phyloP scores from a whole-genome alignment of 257 asterid genomes.

The Echites panduratus region DNA sequence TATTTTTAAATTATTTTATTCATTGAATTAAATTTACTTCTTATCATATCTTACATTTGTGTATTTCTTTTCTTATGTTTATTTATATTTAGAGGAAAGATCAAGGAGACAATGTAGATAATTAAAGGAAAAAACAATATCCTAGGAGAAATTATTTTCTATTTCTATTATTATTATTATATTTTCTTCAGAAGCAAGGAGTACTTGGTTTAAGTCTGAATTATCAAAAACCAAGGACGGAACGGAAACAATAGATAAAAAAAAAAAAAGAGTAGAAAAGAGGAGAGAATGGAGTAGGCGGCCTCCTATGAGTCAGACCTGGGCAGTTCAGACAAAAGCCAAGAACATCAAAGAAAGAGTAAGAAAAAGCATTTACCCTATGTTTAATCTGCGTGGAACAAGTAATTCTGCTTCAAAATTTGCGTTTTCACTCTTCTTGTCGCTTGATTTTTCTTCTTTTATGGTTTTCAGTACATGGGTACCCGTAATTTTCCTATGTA shows the following conservation, averaged over 20 bases:
- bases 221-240: background rate
- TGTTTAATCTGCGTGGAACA: background rate
- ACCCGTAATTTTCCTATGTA: background rate
- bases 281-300: no score
- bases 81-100: no score
- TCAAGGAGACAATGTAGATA: no score
- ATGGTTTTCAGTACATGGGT: background rate
- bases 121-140: no score
- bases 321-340: conserved; percentile 13
- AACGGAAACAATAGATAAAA: background rate
- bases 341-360: background rate
- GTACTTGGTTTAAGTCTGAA: conserved; percentile 1
- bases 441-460: background rate
- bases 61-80: no score
- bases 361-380: conserved; percentile 4
- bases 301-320: conserved; percentile 3
- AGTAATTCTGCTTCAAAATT: background rate
- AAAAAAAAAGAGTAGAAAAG: background rate
- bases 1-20: no score
- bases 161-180: background rate
- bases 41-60: no score
- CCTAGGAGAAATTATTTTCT: no score
- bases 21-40: no score
- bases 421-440: background rate
- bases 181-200: background rate